phyloP scores from a whole-genome alignment of 2,329 filamentous ascomycete genomes.

The Helminthosporium solani region DNA sequence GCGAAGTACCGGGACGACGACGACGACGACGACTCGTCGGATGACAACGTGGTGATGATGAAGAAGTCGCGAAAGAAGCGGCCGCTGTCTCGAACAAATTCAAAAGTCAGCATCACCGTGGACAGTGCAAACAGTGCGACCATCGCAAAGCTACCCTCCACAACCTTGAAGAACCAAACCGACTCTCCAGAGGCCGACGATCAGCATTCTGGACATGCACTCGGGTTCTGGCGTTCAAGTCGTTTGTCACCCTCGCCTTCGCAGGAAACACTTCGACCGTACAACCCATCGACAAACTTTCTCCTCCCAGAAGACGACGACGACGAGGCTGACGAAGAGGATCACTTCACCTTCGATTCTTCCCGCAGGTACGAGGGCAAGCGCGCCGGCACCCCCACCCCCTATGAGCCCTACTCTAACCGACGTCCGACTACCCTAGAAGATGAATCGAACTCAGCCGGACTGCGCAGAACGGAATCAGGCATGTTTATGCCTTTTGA shows the following conservation, averaged over 20 bases:
- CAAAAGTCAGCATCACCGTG: conserved; percentile 55
- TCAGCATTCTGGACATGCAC: conserved; percentile 47
- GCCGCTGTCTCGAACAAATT: conserved; percentile 56
- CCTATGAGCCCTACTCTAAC: conserved; percentile 23
- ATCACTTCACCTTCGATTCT: conserved; percentile 48
- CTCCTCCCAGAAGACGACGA: conserved; percentile 62
- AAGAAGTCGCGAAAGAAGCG: conserved; percentile 59
- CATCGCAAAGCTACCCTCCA: conserved; percentile 84
- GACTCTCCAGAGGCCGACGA: conserved; percentile 70
- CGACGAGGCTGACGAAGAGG: conserved; percentile 42
- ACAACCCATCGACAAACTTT: conserved; percentile 65
- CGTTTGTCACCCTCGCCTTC: conserved; percentile 72
- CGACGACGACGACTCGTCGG: conserved; percentile 59
- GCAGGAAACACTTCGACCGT: conserved; percentile 76
- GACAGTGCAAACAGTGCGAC: conserved; percentile 81
- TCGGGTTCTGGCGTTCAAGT: conserved; percentile 48
- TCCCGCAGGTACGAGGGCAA: conserved; percentile 39
- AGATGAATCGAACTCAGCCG: conserved; percentile 38
- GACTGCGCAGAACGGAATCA: conserved; percentile 75
- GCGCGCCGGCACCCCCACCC: conserved; percentile 39
- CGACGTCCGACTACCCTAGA: conserved; percentile 5
- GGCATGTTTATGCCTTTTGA: conserved; percentile 92
- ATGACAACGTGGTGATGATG: conserved; percentile 82
- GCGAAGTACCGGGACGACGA: conserved; percentile 48
- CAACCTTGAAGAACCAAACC: conserved; percentile 79